Conservation (phyloP, 345 rosid genomes). For the Populus simonii region DNA sequence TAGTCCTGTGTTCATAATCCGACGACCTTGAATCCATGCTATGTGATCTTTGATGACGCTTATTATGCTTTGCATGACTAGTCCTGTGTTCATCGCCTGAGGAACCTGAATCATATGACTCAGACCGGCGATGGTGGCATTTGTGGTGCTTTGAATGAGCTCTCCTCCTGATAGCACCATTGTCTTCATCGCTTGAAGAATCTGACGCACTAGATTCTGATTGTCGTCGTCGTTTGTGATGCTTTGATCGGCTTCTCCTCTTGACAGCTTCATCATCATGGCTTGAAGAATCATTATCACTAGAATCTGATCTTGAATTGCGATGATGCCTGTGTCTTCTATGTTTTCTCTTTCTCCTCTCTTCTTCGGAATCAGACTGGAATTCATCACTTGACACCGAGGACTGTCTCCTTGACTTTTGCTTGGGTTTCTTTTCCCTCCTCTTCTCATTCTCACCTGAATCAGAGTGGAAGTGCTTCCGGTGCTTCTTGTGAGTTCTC, state of each 20-base stretch:
- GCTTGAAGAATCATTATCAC: constrained; percentile 29
- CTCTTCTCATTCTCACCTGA: constrained; percentile 50
- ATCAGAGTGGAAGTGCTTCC: constrained; percentile 44
- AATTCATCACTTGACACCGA: constrained; percentile 36
- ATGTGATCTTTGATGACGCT: constrained; percentile 18
- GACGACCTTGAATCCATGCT: constrained; percentile 19
- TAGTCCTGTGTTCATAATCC: constrained; percentile 33
- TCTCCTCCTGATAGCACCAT: constrained; percentile 22
- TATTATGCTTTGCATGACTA: constrained; percentile 23
- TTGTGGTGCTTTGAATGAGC: constrained; percentile 27
- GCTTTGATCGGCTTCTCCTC: constrained; percentile 30
- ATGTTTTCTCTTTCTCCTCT: constrained; percentile 42
- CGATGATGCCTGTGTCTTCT: constrained; percentile 37
- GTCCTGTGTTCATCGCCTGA: constrained; percentile 29
- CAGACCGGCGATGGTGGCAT: constrained; percentile 5
- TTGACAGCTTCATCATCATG: constrained; percentile 33
- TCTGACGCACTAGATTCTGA: constrained; percentile 9
- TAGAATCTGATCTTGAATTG: constrained; percentile 37
- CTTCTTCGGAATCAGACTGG: constrained; percentile 48
- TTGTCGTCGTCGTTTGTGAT: constrained; percentile 31
- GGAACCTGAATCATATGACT: constrained; percentile 2
- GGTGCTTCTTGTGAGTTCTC: constrained; percentile 53
- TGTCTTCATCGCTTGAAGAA: constrained; percentile 29
- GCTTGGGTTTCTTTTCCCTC: constrained; percentile 54
- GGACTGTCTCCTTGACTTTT: constrained; percentile 45